These are phyloP conservation scores for Elsinoe ampelina DNA, from an alignment of 2,329 filamentous ascomycete genomes.

Conservation along the genomic window DNA sequence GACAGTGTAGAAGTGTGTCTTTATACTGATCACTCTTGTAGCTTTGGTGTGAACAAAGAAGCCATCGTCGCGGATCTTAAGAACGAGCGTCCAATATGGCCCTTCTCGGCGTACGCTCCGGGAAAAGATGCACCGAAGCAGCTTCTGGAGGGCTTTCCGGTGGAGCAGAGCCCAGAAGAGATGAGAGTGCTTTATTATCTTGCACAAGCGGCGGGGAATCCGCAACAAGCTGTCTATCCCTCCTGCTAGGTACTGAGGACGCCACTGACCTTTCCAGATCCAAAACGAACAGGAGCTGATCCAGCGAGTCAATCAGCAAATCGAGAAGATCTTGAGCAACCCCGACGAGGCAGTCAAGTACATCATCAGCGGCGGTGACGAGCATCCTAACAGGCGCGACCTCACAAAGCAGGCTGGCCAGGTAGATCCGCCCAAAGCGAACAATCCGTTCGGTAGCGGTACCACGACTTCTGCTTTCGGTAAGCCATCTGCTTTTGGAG, in stretches of 20 bases:
- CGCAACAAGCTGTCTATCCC: constrained; percentile 41
- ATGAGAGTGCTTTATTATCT: constrained; percentile 65
- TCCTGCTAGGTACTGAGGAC: not conserved
- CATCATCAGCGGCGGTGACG: constrained; percentile 54
- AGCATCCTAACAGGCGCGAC: constrained; percentile 67
- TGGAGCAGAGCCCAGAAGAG: constrained; percentile 86
- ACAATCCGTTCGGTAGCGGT: constrained; percentile 31
- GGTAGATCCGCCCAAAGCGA: constrained; percentile 29
- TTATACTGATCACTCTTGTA: constrained; percentile 24
- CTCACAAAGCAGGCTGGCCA: constrained; percentile 40
- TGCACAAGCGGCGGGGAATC: constrained; percentile 52
- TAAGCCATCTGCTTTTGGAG: constrained; percentile 12
- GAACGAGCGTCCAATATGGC: constrained; percentile 68
- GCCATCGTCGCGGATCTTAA: constrained; percentile 58
- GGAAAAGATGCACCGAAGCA: constrained; percentile 68
- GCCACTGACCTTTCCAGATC: constrained; percentile 25
- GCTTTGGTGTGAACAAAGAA: constrained; percentile 48
- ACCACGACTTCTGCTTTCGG: constrained; percentile 14
- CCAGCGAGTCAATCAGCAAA: constrained; percentile 58
- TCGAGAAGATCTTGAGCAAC: constrained; percentile 60
- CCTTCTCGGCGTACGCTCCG: constrained; percentile 77
- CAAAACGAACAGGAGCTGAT: constrained; percentile 53
- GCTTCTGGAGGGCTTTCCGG: constrained; percentile 66
- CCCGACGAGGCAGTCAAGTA: constrained; percentile 63
- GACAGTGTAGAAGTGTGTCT: constrained; percentile 6